Evolutionary conservation across 345 rosid species (phyloP).

Genomic region (Lumnitzera racemosa): DNA sequence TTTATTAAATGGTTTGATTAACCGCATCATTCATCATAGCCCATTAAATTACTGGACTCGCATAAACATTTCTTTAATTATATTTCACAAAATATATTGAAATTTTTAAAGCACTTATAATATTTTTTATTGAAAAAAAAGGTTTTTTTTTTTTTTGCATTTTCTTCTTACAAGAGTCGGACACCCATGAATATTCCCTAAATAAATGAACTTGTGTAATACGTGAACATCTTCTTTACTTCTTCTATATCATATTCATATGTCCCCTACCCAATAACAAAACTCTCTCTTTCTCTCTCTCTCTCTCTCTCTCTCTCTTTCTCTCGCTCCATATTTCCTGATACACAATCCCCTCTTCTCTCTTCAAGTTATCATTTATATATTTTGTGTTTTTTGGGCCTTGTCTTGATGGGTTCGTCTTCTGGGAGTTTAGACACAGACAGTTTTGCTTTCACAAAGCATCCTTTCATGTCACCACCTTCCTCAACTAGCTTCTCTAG

Average conservation of each 20-base stretch:
- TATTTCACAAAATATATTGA: too few species aligned
- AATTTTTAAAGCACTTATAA: not conserved
- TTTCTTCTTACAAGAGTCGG: too few species aligned
- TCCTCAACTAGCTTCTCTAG: conserved; percentile 43
- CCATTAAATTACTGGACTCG: too few species aligned
- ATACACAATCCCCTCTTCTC: too few species aligned
- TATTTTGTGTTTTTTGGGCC: too few species aligned
- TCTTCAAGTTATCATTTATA: not conserved
- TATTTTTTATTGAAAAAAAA: not conserved
- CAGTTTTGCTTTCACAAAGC: conserved; percentile 1
- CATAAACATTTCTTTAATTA: too few species aligned
- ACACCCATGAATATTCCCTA: too few species aligned
- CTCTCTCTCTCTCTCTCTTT: not conserved
- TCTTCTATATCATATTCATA: not conserved
- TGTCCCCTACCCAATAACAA: too few species aligned
- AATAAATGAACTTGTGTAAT: not conserved
- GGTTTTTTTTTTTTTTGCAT: too few species aligned
- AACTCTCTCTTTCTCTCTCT: not conserved
- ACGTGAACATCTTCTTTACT: conserved; percentile 22
- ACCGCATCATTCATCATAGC: too few species aligned
- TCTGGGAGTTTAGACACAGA: conserved; percentile 29
- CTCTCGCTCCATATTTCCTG: not conserved
- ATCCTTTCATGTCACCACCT: conserved; percentile 4
- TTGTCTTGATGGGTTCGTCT: conserved; percentile 31
- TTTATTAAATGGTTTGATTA: too few species aligned